Evolutionary conservation across 2,329 filamentous ascomycete genomes (phyloP).

Genomic region (Didymosphaeria variabile): DNA sequence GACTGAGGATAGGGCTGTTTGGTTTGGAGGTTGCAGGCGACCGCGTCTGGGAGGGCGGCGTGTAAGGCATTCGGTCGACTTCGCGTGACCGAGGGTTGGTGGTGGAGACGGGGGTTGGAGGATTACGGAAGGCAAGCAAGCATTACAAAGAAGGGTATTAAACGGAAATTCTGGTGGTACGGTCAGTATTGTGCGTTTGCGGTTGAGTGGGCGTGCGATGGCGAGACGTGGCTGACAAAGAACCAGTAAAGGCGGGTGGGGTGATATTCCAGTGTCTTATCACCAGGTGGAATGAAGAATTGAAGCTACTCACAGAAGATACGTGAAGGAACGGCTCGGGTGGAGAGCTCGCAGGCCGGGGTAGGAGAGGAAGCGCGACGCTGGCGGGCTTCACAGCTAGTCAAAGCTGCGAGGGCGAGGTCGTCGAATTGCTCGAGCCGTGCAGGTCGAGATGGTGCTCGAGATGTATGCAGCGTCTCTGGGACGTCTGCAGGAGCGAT

Average conservation of each 20-base stretch:
- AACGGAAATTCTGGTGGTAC: slow-evolving; percentile 19
- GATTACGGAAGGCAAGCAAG: slow-evolving; percentile 46
- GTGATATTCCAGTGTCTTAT: background rate
- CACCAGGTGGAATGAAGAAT: background rate
- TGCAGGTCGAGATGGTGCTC: slow-evolving; percentile 13
- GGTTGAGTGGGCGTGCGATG: slow-evolving; percentile 1
- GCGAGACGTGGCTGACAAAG: slow-evolving; percentile 12
- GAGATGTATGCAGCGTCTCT: slow-evolving; percentile 23
- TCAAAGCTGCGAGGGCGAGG: slow-evolving; percentile 50
- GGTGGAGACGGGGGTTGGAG: slow-evolving; percentile 37
- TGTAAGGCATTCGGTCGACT: slow-evolving; percentile 80
- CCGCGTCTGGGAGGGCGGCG: slow-evolving; percentile 72
- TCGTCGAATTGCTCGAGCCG: slow-evolving; percentile 25
- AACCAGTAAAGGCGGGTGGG: background rate
- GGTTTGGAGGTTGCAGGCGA: slow-evolving; percentile 66
- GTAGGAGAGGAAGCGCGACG: slow-evolving; percentile 21
- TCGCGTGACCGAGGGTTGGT: slow-evolving; percentile 36
- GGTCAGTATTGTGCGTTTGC: slow-evolving; percentile 9
- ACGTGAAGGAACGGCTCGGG: slow-evolving; percentile 15
- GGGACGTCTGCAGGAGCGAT: slow-evolving; percentile 28
- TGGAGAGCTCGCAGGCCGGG: slow-evolving; percentile 6
- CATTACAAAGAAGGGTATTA: slow-evolving; percentile 55
- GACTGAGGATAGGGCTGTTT: slow-evolving; percentile 60
- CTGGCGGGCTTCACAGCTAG: slow-evolving; percentile 47
- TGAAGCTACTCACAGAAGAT: slow-evolving; percentile 19